Percentiles rank a stretch among this genome's conserved stretches.
Evolutionary conservation across 768 basidiomycete genomes (phyloP).

Genomic region (Tephrocybe sp.): DNA sequence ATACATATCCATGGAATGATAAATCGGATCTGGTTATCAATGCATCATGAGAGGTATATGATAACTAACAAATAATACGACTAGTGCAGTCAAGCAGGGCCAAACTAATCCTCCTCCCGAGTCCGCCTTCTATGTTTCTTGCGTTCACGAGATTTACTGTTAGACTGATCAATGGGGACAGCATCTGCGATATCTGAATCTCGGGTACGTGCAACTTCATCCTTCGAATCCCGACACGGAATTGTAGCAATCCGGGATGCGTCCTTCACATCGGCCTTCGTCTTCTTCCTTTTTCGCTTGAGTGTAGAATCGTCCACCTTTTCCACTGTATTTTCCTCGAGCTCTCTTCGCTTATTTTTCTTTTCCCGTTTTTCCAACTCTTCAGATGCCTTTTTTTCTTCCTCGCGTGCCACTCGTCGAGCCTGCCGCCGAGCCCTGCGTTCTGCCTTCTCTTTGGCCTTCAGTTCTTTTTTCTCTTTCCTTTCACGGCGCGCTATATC

Average conservation of each 20-base stretch:
- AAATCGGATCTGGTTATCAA: background rate
- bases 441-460: slow-evolving; percentile 20
- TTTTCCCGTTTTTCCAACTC: slow-evolving; percentile 11
- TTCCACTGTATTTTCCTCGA: background rate
- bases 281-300: slow-evolving; percentile 10
- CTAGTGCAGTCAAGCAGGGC: background rate
- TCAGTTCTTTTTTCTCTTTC: slow-evolving; percentile 16
- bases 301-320: slow-evolving; percentile 5
- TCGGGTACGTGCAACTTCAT: background rate
- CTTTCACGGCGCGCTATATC: slow-evolving; percentile 4
- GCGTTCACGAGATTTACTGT: background rate
- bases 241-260: too few species aligned
- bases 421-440: slow-evolving; percentile 16
- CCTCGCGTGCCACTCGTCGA: slow-evolving; percentile 4
- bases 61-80: too few species aligned
- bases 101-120: background rate
- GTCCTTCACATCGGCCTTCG: background rate
- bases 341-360: slow-evolving; percentile 15
- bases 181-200: background rate
- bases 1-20: slow-evolving; percentile 15
- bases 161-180: background rate
- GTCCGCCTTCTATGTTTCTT: slow-evolving; percentile 16
- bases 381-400: slow-evolving; percentile 6
- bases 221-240: background rate
- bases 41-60: too few species aligned